Conservation (phyloP, 805 yeast genomes). For the Wickerhamiella occidentalis region DNA sequence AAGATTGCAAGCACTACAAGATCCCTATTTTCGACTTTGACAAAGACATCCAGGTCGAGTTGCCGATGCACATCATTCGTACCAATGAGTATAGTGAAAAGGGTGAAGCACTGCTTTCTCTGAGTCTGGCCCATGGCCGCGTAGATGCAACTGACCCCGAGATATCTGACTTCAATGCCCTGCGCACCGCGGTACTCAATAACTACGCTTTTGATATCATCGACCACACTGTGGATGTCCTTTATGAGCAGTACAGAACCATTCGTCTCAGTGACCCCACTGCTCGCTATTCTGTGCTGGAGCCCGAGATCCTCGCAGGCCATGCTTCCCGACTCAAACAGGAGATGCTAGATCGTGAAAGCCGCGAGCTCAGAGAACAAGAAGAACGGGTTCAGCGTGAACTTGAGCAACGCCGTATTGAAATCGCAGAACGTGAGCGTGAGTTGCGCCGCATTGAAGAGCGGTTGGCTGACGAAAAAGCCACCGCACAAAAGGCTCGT, state of each 20-base stretch:
- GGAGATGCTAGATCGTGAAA: conserved; percentile 33
- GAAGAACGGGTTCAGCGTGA: conserved; percentile 31
- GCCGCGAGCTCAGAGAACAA: conserved; percentile 29
- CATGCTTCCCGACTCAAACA: conserved; percentile 31
- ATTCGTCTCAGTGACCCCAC: conserved; percentile 10
- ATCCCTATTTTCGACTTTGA: conserved; percentile 70
- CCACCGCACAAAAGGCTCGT: neutral
- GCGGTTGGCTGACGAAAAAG: conserved; percentile 1
- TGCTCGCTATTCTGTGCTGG: conserved; percentile 22
- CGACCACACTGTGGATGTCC: conserved; percentile 65
- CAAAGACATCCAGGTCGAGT: conserved; percentile 46
- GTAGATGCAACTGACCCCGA: conserved; percentile 79
- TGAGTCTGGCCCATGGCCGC: conserved; percentile 81
- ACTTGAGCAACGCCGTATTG: conserved; percentile 29
- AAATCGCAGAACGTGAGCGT: conserved; percentile 30
- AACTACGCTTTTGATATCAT: conserved; percentile 75
- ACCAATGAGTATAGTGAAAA: conserved; percentile 52
- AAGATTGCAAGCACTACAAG: conserved; percentile 46
- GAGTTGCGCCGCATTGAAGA: conserved; percentile 31
- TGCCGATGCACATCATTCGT: conserved; percentile 66
- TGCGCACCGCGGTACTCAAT: conserved; percentile 67
- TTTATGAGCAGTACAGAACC: conserved; percentile 55
- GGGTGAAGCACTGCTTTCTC: conserved; percentile 58
- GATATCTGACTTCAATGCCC: conserved; percentile 75
- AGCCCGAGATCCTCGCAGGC: conserved; percentile 31